These are phyloP conservation scores for Cladorrhinum sp. DNA, from an alignment of 2,329 filamentous ascomycete genomes.

Conservation along the genomic window DNA sequence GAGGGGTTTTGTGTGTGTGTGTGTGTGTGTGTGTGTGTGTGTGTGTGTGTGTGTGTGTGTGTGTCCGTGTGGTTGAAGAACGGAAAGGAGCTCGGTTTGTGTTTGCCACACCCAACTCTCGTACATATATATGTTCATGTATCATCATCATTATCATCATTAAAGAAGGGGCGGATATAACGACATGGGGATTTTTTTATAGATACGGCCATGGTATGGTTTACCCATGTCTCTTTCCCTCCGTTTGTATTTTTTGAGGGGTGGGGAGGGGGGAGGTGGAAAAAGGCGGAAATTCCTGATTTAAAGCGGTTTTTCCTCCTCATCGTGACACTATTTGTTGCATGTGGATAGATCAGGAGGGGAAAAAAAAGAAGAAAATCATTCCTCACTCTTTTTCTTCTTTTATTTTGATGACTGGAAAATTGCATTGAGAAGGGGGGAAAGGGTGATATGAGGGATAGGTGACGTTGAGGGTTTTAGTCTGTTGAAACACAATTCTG, in stretches of 20 bases:
- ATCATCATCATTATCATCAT: background rate
- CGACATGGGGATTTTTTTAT: background rate
- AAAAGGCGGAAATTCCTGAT: background rate
- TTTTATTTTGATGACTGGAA: background rate
- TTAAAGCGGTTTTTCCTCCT: no score
- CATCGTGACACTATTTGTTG: no score
- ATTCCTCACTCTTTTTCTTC: background rate
- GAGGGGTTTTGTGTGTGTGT: no score
- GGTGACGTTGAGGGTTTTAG: background rate
- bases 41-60: no score
- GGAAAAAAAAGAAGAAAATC: no score
- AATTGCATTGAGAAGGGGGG: no score
- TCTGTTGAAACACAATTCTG: background rate
- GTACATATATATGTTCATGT: background rate
- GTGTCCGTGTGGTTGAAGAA: background rate
- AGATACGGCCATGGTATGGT: background rate
- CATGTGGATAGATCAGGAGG: no score
- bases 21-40: no score
- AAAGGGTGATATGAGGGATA: background rate
- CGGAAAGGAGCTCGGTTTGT: background rate
- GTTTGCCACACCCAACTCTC: constrained; percentile 1
- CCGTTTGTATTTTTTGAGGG: background rate
- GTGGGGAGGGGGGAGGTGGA: background rate
- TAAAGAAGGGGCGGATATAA: background rate
- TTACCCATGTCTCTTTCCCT: background rate